These are phyloP conservation scores for Trichoderma gracile DNA, from an alignment of 2,329 filamentous ascomycete genomes.

Conservation along the genomic window DNA sequence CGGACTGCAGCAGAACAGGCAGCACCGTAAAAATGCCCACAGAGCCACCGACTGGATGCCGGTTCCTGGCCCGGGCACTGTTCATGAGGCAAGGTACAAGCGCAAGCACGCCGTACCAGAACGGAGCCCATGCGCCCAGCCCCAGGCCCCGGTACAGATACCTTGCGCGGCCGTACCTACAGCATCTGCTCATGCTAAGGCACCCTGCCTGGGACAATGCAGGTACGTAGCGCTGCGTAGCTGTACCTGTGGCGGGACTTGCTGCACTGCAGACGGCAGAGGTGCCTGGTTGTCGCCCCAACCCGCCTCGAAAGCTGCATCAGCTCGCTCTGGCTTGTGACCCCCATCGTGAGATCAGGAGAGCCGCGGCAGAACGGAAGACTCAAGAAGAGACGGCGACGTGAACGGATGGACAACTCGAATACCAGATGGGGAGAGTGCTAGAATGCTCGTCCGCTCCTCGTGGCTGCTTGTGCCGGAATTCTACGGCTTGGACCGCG, in stretches of 20 bases:
- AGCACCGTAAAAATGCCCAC: no score
- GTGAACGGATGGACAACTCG: no score
- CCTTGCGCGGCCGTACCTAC: background rate
- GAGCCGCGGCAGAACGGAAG: background rate
- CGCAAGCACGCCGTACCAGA: no score
- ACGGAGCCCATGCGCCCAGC: constrained; percentile 4
- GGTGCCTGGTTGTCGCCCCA: background rate
- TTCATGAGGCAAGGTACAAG: background rate
- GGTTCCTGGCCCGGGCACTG: no score
- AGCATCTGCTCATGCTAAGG: constrained; percentile 3
- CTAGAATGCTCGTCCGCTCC: no score
- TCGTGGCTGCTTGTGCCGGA: background rate
- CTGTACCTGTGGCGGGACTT: background rate
- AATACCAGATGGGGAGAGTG: no score
- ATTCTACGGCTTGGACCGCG: constrained; percentile 20
- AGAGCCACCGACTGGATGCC: no score
- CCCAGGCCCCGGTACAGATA: background rate
- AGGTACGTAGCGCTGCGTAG: background rate
- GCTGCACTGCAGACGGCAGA: no score
- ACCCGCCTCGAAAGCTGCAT: background rate
- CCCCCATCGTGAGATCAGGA: background rate
- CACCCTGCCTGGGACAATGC: constrained; percentile 1
- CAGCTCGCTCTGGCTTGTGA: no score
- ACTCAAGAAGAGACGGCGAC: background rate
- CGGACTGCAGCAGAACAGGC: no score